Evolutionary conservation across 257 asterid species (phyloP).

Genomic region (Ophiorrhiza pumila): DNA sequence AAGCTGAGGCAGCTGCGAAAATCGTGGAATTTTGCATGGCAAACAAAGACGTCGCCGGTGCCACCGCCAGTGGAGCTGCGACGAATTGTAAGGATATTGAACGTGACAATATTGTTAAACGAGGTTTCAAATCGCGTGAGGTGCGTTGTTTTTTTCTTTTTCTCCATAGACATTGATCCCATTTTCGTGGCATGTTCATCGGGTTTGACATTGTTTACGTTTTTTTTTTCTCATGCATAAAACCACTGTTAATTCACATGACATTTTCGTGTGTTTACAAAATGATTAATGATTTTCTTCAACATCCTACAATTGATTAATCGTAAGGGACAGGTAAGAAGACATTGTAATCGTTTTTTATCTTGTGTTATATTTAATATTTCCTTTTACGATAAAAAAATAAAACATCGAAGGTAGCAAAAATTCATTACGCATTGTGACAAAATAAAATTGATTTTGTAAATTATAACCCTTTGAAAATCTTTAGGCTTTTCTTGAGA

Average conservation of each 20-base stretch:
- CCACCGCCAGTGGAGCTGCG: conserved; percentile 1
- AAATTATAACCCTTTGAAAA: too few species aligned
- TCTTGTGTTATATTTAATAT: too few species aligned
- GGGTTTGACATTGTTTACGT: not conserved
- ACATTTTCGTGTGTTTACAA: not conserved
- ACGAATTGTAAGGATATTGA: conserved; percentile 13
- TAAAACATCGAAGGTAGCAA: too few species aligned
- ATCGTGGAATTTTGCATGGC: conserved; percentile 52
- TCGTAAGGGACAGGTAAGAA: not conserved
- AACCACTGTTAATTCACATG: not conserved
- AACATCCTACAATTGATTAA: not conserved
- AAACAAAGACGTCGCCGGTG: conserved; percentile 12
- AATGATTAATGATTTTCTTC: not conserved
- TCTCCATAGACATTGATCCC: conserved; percentile 16
- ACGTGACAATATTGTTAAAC: conserved; percentile 24
- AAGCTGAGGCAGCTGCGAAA: conserved; percentile 59
- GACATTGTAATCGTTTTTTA: not conserved
- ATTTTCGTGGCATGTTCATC: conserved; percentile 26
- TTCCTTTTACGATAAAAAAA: too few species aligned
- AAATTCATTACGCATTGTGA: too few species aligned
- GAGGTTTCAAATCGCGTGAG: conserved; percentile 52
- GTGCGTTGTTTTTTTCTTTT: conserved; percentile 25
- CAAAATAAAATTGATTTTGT: too few species aligned
- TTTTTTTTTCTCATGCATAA: not conserved
- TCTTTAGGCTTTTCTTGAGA: too few species aligned